Base-by-base conservation (phyloP, 768 basidiomycete species). In the Sarcodon aspratus region DNA sequence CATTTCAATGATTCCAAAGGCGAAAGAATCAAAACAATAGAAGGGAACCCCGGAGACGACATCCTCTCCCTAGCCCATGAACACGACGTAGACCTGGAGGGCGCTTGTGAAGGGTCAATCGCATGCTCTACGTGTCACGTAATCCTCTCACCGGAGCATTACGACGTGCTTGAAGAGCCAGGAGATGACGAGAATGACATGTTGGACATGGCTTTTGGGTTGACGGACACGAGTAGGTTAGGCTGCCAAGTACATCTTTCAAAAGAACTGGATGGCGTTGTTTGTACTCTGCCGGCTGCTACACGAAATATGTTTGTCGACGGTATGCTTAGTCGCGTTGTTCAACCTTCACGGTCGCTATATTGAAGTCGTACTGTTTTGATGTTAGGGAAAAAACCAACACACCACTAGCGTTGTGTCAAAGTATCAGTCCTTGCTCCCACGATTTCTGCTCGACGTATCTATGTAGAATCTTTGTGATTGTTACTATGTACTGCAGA, bases 121-220 rank as follows among this genome's bases (percentile, higher is more conserved):
- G 95, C 95, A 12, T 99, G 95, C 61, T 97, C 95, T 11, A 99
- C 95, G 17, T 99, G 95, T 63, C 95, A 99, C 63, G 79, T 98
- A 49, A 90, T 99, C 50, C 72, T 94, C 48, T 71, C 80, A 21
- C 75, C 76, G 17, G 82, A 92, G 58, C 73, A 82, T 52, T 97
- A 93, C 62, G 89, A 97, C 63, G 62, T 76, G 44, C 74, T 98
- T 3, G 85, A 89, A 1, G 95, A 98, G 59, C 94, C 95, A 4
- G 87, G 60, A 48, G 95, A 98, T 55, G 95, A 99, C 61, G 95
- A 99, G 68, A 99, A 97, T 59, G 94, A 92, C 58, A 93, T 94
- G 91, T 76, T 99, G 36, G 95, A 97, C 64, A 89, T 98, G 76
- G 95, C 95, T 3, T 98, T 97, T 58, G 96, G 91, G 0, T 72